These are phyloP conservation scores for California macrophylla DNA, from an alignment of 441 rosid genomes.

Conservation along the genomic window DNA sequence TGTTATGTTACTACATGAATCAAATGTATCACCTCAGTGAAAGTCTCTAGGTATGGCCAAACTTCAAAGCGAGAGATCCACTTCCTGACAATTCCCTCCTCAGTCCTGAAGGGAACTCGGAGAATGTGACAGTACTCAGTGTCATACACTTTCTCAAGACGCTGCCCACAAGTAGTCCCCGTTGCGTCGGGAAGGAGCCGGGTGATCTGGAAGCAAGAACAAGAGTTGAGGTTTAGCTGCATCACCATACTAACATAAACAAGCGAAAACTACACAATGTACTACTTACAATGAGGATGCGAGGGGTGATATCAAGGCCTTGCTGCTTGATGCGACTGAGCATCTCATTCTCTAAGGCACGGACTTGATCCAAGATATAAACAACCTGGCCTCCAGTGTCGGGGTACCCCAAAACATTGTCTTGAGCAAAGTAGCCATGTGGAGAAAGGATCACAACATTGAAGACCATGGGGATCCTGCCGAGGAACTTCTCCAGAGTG, in stretches of 20 bases:
- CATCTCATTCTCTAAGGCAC: constrained; percentile 85
- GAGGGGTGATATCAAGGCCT: constrained; percentile 81
- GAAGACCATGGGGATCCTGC: constrained; percentile 82
- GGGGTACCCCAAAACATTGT: constrained; percentile 89
- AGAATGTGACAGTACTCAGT: constrained; percentile 78
- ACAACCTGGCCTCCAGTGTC: constrained; percentile 99
- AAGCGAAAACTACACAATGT: background rate
- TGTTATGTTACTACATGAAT: background rate
- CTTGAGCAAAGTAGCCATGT: constrained; percentile 92
- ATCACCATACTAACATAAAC: background rate
- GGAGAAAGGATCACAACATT: constrained; percentile 85
- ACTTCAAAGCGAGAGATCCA: constrained; percentile 98
- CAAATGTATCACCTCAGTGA: constrained; percentile 55
- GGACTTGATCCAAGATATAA: constrained; percentile 93
- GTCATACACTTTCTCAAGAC: constrained; percentile 77
- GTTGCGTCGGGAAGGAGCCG: constrained; percentile 90
- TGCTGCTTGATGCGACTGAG: constrained; percentile 77
- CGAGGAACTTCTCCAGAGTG: constrained; percentile 74
- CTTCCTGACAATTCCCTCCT: constrained; percentile 68
- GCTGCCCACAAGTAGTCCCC: constrained; percentile 93
- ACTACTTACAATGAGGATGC: constrained; percentile 70
- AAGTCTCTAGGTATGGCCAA: constrained; percentile 95
- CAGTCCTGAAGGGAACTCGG: constrained; percentile 79
- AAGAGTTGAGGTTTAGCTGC: background rate
- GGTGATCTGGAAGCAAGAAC: constrained; percentile 46